These are phyloP conservation scores for Kalanchoe fedtschenkoi DNA, from an alignment of 164 flowering plant genomes.

Conservation along the genomic window DNA sequence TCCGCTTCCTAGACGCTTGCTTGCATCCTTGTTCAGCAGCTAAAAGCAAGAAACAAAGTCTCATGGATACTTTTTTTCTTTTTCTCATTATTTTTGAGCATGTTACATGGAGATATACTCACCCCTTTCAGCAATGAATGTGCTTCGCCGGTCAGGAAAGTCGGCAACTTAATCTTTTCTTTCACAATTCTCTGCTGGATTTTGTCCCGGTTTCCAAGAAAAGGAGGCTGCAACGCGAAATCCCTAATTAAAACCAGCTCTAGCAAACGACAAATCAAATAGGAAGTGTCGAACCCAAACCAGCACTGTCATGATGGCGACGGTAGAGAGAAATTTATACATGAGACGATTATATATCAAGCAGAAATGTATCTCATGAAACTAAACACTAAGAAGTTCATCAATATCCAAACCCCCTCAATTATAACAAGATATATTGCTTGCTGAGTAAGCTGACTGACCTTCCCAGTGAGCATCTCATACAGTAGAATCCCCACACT, in stretches of 20 bases:
- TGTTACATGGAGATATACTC: conserved; percentile 4
- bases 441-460: conserved; percentile 13
- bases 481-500: conserved; percentile 77
- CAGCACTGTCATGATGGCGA: too few relatives aligned
- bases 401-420: background rate
- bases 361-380: background rate
- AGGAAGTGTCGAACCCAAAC: background rate
- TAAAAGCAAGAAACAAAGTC: conserved; percentile 11
- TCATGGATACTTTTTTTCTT: too few relatives aligned
- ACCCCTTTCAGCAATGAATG: conserved; percentile 88
- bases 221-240: conserved; percentile 60
- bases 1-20: conserved; percentile 75
- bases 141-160: conserved; percentile 72
- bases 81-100: too few relatives aligned
- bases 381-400: background rate
- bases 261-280: background rate
- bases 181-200: conserved; percentile 79
- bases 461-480: conserved; percentile 98
- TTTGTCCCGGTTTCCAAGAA: conserved; percentile 56
- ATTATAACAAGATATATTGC: background rate
- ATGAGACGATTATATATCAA: too few relatives aligned
- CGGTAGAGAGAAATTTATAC: too few relatives aligned
- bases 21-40: conserved; percentile 73
- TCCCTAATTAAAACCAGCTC: background rate
- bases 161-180: conserved; percentile 80